A percentile compares a stretch with the other conserved stretches of the same genome.
Evolutionary conservation across 495 filamentous ascomycete species (phyloP).

Genomic region (Extremus antarcticus): DNA sequence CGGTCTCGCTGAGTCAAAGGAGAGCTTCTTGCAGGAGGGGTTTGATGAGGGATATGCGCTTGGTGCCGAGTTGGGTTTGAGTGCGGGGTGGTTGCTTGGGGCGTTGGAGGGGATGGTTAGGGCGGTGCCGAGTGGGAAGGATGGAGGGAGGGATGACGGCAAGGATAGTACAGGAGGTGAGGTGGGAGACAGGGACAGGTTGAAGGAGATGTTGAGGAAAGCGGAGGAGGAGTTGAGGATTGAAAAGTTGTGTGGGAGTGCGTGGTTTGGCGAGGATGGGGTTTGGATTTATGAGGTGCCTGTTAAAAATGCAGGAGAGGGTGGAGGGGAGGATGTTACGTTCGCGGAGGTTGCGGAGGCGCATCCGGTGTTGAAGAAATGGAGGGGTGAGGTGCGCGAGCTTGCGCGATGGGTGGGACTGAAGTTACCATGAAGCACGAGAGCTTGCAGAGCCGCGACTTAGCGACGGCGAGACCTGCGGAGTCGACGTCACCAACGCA

Average conservation of each 20-base stretch:
- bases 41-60: conserved; percentile 82
- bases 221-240: conserved; percentile 53
- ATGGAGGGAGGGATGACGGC: not conserved
- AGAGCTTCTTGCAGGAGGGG: conserved; percentile 58
- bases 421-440: conserved; percentile 1
- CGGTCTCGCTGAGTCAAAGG: conserved; percentile 65
- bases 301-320: conserved; percentile 27
- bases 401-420: conserved; percentile 37
- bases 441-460: too few relatives aligned
- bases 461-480: too few relatives aligned
- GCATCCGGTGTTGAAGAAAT: conserved; percentile 50
- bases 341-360: conserved; percentile 45
- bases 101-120: conserved; percentile 53
- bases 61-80: conserved; percentile 65
- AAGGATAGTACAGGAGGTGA: not conserved
- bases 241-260: conserved; percentile 49
- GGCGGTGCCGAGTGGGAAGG: conserved; percentile 18
- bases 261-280: conserved; percentile 50
- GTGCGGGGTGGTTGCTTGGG: conserved; percentile 59
- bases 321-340: conserved; percentile 31
- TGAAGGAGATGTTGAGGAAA: conserved; percentile 17
- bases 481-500: too few relatives aligned
- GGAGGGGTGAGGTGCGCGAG: conserved; percentile 36
- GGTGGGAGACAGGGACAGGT: too few relatives aligned
- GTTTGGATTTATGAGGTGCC: conserved; percentile 50